A percentile compares a stretch with the other conserved stretches of the same genome.
Evolutionary conservation across 2,329 filamentous ascomycete genomes (phyloP).

Genomic region (Penicillium sp.): DNA sequence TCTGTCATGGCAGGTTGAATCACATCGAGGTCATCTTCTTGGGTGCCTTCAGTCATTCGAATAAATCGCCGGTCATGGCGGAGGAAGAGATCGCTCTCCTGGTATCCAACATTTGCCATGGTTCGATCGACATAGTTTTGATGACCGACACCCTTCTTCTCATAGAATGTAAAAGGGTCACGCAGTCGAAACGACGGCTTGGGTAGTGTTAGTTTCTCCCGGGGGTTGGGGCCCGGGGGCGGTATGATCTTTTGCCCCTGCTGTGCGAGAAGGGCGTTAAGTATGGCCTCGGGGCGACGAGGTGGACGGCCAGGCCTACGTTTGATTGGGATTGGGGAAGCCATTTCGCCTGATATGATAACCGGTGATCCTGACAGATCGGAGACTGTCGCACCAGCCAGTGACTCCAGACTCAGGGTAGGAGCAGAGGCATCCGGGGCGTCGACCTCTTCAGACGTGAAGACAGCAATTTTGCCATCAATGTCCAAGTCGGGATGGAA

Average conservation of each 20-base stretch:
- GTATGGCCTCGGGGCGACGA: slow-evolving; percentile 60
- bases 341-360: slow-evolving; percentile 37
- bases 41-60: slow-evolving; percentile 59
- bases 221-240: slow-evolving; percentile 49
- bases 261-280: slow-evolving; percentile 58
- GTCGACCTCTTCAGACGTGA: slow-evolving; percentile 81
- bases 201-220: slow-evolving; percentile 48
- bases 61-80: slow-evolving; percentile 71
- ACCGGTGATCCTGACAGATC: slow-evolving; percentile 43
- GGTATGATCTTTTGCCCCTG: slow-evolving; percentile 53
- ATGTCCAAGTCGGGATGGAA: slow-evolving; percentile 96
- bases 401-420: slow-evolving; percentile 33
- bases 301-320: slow-evolving; percentile 63
- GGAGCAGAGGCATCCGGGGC: slow-evolving; percentile 58
- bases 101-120: slow-evolving; percentile 94
- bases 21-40: slow-evolving; percentile 62
- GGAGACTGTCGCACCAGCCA: slow-evolving; percentile 22
- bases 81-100: slow-evolving; percentile 86
- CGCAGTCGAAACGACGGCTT: slow-evolving; percentile 48
- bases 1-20: slow-evolving; percentile 56
- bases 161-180: slow-evolving; percentile 53
- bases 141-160: slow-evolving; percentile 80
- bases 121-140: slow-evolving; percentile 91
- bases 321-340: slow-evolving; percentile 48
- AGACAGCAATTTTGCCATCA: slow-evolving; percentile 73